Conservation (phyloP, 441 rosid species). For the Syzygium malaccense region DNA sequence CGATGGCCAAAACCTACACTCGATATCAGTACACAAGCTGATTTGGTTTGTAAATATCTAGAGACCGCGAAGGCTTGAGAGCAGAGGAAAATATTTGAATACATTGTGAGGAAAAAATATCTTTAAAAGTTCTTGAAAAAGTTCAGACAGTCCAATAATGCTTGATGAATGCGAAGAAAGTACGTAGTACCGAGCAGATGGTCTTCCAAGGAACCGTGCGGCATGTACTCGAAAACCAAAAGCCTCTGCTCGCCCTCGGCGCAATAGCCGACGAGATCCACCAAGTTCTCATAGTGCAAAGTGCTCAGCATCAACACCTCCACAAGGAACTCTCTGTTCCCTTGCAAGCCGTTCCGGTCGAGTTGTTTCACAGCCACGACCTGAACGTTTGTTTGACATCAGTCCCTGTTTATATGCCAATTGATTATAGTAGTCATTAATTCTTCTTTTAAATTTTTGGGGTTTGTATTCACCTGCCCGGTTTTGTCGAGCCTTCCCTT, state of each 20-base stretch:
- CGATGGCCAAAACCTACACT: background rate
- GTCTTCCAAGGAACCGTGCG: constrained; percentile 69
- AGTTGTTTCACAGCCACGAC: constrained; percentile 84
- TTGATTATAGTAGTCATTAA: background rate
- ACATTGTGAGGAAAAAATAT: background rate
- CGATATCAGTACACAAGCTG: background rate
- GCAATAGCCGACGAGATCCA: constrained; percentile 80
- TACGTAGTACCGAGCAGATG: constrained; percentile 53
- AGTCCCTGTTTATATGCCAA: background rate
- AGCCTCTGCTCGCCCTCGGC: constrained; percentile 89
- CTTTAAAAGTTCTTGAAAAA: background rate
- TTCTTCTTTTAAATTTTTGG: background rate
- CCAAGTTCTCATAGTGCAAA: constrained; percentile 58
- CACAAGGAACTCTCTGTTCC: constrained; percentile 75
- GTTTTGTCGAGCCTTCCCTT: constrained; percentile 64
- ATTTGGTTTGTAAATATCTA: background rate
- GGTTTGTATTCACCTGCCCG: constrained; percentile 41
- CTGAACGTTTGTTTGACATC: constrained; percentile 16
- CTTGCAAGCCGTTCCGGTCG: constrained; percentile 80
- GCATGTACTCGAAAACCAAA: constrained; percentile 76
- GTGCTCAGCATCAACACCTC: constrained; percentile 80
- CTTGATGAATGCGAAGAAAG: background rate
- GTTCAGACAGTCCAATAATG: background rate
- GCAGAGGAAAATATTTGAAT: background rate
- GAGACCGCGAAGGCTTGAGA: background rate